Evolutionary conservation across 352 stramenopile genomes (phyloP).

Genomic region (Aphanomyces astaci): DNA sequence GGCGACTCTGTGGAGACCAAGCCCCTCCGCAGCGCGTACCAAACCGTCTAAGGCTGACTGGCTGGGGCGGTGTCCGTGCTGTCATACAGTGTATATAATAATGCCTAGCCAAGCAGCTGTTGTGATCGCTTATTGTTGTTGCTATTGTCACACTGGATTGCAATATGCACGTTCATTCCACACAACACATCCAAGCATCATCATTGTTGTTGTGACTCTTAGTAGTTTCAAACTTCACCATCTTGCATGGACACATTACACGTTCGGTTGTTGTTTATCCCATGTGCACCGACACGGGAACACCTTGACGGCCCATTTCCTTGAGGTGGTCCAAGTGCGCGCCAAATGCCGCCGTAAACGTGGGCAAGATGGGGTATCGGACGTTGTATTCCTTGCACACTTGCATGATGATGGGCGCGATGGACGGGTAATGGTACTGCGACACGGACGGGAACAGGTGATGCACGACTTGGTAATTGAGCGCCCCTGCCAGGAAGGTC

Average conservation of each 20-base stretch:
- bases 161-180: too few relatives aligned
- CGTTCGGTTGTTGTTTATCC: too few relatives aligned
- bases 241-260: too few relatives aligned
- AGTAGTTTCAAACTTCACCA: too few relatives aligned
- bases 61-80: too few relatives aligned
- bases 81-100: too few relatives aligned
- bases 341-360: conserved; percentile 64
- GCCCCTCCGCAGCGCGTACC: conserved; percentile 10
- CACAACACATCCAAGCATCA: too few relatives aligned
- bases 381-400: conserved; percentile 92
- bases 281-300: conserved; percentile 77
- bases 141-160: too few relatives aligned
- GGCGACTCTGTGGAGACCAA: conserved; percentile 16
- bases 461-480: conserved; percentile 97
- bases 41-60: background rate
- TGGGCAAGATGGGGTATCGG: conserved; percentile 85
- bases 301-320: conserved; percentile 79
- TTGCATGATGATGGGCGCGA: conserved; percentile 89
- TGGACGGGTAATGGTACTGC: conserved; percentile 89
- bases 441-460: conserved; percentile 89
- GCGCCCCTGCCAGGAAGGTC: conserved; percentile 90
- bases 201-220: too few relatives aligned
- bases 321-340: conserved; percentile 87
- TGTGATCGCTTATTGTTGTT: too few relatives aligned
- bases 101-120: too few relatives aligned